A percentile compares a stretch with the other conserved stretches of the same genome.
Evolutionary conservation across 805 yeast species (phyloP).

Genomic region (Tanozyma kutaoensis): DNA sequence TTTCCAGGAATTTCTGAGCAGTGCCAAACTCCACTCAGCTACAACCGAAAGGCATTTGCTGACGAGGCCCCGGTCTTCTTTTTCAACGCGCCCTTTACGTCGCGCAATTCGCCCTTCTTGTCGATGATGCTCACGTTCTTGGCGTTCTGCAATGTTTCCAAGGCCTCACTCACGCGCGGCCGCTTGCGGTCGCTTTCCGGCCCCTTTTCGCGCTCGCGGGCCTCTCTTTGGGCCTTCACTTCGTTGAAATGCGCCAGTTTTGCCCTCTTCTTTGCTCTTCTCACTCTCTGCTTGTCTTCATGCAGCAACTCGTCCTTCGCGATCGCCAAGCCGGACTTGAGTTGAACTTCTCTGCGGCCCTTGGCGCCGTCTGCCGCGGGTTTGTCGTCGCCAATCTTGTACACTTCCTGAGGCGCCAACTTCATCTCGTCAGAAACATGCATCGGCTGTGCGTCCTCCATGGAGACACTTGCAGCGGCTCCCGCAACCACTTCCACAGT

Average conservation of each 20-base stretch:
- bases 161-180: conserved; percentile 46
- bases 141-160: conserved; percentile 58
- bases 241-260: conserved; percentile 41
- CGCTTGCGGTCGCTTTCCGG: conserved; percentile 26
- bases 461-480: conserved; percentile 58
- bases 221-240: conserved; percentile 14
- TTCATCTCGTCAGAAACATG: conserved; percentile 59
- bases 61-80: conserved; percentile 23
- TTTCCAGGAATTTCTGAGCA: too few relatives aligned
- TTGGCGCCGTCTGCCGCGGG: conserved; percentile 14
- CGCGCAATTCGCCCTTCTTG: conserved; percentile 61
- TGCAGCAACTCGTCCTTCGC: conserved; percentile 71
- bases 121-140: conserved; percentile 72
- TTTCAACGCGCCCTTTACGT: conserved; percentile 54
- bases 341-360: conserved; percentile 41
- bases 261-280: conserved; percentile 79
- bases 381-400: conserved; percentile 35
- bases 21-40: background rate
- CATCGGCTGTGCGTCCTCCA: conserved; percentile 96
- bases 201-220: conserved; percentile 10
- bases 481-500: conserved; percentile 47
- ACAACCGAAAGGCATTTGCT: conserved; percentile 13
- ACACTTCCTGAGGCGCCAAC: conserved; percentile 93
- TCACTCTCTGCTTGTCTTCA: conserved; percentile 76
- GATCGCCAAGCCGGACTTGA: conserved; percentile 69